Evolutionary conservation across 2,329 filamentous ascomycete genomes (phyloP).

Genomic region (Ustulina deusta): DNA sequence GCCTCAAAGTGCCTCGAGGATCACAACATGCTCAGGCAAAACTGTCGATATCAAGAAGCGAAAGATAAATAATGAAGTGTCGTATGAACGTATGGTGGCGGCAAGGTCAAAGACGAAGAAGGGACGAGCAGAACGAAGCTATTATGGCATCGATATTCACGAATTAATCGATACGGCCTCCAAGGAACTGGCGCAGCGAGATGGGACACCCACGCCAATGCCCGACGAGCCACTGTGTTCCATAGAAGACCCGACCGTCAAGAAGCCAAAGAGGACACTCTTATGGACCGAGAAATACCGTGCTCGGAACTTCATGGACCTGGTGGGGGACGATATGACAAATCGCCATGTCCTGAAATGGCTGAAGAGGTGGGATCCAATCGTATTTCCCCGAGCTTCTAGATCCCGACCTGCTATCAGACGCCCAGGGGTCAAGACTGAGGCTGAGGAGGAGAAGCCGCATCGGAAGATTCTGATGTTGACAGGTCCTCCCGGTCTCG

Average conservation of each 20-base stretch:
- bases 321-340: slow-evolving; percentile 94
- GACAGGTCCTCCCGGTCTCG: slow-evolving; percentile 90
- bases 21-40: slow-evolving; percentile 69
- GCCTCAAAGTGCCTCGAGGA: slow-evolving; percentile 53
- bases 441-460: slow-evolving; percentile 75
- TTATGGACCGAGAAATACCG: slow-evolving; percentile 99
- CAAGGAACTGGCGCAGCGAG: slow-evolving; percentile 63
- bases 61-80: slow-evolving; percentile 57
- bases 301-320: slow-evolving; percentile 88
- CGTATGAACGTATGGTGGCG: slow-evolving; percentile 76
- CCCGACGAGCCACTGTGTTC: slow-evolving; percentile 57
- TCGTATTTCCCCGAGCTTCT: slow-evolving; percentile 85
- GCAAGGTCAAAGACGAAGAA: slow-evolving; percentile 74
- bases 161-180: slow-evolving; percentile 78
- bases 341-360: slow-evolving; percentile 91
- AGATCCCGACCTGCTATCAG: slow-evolving; percentile 66
- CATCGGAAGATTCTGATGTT: slow-evolving; percentile 91
- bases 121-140: slow-evolving; percentile 78
- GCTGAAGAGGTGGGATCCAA: slow-evolving; percentile 92
- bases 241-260: slow-evolving; percentile 55
- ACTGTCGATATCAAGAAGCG: slow-evolving; percentile 68
- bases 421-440: slow-evolving; percentile 59
- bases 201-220: slow-evolving; percentile 42
- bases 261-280: slow-evolving; percentile 64
- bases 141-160: slow-evolving; percentile 95